Evolutionary conservation across 2,329 filamentous ascomycete species (phyloP).

Genomic region (Alternaria longipes): DNA sequence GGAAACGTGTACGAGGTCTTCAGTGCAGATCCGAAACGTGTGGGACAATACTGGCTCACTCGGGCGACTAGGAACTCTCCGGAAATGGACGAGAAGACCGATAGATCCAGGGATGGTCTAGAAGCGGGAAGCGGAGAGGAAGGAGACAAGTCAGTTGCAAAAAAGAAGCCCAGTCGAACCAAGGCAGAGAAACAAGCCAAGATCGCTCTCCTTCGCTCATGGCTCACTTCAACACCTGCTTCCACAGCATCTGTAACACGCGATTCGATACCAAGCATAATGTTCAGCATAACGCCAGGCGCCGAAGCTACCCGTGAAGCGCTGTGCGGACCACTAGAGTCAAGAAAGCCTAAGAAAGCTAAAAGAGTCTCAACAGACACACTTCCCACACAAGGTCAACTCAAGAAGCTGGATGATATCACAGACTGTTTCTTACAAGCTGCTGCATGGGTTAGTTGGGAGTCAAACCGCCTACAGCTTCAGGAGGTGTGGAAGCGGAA

Average conservation of each 20-base stretch:
- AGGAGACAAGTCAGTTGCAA: slow-evolving; percentile 26
- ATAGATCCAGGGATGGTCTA: not conserved
- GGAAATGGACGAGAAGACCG: not conserved
- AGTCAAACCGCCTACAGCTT: slow-evolving; percentile 61
- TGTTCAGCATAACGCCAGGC: slow-evolving; percentile 21
- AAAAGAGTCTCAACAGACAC: not conserved
- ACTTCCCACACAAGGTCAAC: slow-evolving; percentile 8
- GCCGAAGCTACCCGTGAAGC: slow-evolving; percentile 19
- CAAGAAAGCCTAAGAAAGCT: slow-evolving; percentile 9
- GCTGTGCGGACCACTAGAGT: slow-evolving; percentile 17
- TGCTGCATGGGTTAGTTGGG: slow-evolving; percentile 79
- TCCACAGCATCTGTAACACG: slow-evolving; percentile 16
- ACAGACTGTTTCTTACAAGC: slow-evolving; percentile 83
- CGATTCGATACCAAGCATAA: slow-evolving; percentile 23
- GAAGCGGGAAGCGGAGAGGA: slow-evolving; percentile 19
- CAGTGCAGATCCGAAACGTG: slow-evolving; percentile 50
- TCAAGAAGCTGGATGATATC: slow-evolving; percentile 77
- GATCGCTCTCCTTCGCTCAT: slow-evolving; percentile 65
- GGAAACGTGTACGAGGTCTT: slow-evolving; percentile 27
- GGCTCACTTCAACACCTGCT: slow-evolving; percentile 33
- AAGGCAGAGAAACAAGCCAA: slow-evolving; percentile 67
- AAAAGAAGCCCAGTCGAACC: slow-evolving; percentile 50
- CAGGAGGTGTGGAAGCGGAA: slow-evolving; percentile 4
- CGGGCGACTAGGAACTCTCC: slow-evolving; percentile 18
- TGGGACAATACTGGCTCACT: slow-evolving; percentile 49